These are phyloP conservation scores for Harringtonia lauricola DNA, from an alignment of 2,329 filamentous ascomycete species.

Conservation along the genomic window DNA sequence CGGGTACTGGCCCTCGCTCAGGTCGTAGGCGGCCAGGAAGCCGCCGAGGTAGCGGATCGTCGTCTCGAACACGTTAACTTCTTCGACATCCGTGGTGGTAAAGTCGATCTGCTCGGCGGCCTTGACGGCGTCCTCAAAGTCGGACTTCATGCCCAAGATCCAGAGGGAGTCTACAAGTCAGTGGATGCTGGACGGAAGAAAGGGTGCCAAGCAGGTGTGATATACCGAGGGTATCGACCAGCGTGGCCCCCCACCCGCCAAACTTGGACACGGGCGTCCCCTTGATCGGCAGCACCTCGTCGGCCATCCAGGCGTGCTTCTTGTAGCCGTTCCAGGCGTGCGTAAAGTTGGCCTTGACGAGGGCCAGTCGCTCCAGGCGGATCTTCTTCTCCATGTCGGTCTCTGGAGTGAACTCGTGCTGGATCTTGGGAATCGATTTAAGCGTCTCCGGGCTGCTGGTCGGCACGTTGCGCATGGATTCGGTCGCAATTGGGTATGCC, in stretches of 20 bases:
- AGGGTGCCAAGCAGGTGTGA: constrained; percentile 6
- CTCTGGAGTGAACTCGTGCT: constrained; percentile 20
- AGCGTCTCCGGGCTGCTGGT: constrained; percentile 2
- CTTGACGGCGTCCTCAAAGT: constrained; percentile 38
- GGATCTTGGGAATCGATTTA: constrained; percentile 21
- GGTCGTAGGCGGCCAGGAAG: constrained; percentile 17
- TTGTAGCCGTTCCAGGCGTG: constrained; percentile 33
- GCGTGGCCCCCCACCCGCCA: constrained; percentile 37
- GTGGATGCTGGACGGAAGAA: constrained; percentile 8
- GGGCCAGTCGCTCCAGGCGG: constrained; percentile 19
- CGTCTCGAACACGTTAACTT: constrained; percentile 26
- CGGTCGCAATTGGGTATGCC: constrained; percentile 8
- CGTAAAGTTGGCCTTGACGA: constrained; percentile 23
- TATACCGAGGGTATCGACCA: constrained; percentile 39
- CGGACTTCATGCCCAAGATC: constrained; percentile 43
- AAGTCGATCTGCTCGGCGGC: constrained; percentile 36
- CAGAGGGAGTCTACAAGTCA: constrained; percentile 30
- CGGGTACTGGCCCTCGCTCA: constrained; percentile 25
- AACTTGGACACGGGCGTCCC: constrained; percentile 26
- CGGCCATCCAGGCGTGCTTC: constrained; percentile 34
- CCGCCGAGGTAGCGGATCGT: constrained; percentile 21
- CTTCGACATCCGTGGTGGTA: constrained; percentile 23
- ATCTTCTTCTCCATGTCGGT: constrained; percentile 11
- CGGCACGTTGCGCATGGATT: constrained; percentile 7
- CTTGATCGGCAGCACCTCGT: constrained; percentile 29